A percentile compares a stretch with the other conserved stretches of the same genome.
phyloP scores from a whole-genome alignment of 1,284 basidiomycete genomes.

The Malassezia vespertilionis region DNA sequence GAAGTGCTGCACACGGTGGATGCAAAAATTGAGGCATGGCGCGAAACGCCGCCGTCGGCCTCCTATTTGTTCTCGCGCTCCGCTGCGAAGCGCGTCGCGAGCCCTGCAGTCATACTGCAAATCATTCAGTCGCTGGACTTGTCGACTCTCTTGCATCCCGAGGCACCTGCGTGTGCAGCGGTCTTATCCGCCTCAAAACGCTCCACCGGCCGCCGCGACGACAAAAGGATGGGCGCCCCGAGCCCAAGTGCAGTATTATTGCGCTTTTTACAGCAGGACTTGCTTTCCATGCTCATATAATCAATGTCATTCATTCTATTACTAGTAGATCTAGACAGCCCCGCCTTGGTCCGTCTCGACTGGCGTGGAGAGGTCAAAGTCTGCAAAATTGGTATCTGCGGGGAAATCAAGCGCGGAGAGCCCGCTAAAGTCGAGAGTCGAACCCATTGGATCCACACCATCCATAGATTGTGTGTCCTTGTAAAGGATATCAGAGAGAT shows the following conservation, averaged over 20 bases:
- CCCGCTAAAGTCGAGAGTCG: background rate
- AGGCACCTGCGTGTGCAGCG: slow-evolving; percentile 7
- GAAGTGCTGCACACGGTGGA: slow-evolving; percentile 26
- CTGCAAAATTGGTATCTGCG: background rate
- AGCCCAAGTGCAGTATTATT: slow-evolving; percentile 6
- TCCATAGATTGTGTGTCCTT: background rate
- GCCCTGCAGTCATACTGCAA: slow-evolving; percentile 19
- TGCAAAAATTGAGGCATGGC: slow-evolving; percentile 21
- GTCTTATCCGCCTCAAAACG: too few relatives aligned
- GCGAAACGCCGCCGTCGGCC: background rate
- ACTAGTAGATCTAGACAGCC: background rate
- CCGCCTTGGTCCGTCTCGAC: too few relatives aligned
- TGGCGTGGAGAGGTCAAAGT: background rate
- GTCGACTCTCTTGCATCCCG: slow-evolving; percentile 19
- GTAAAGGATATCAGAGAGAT: background rate
- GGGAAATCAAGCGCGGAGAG: slow-evolving; percentile 4
- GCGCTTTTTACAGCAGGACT: slow-evolving; percentile 11
- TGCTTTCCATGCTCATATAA: slow-evolving; percentile 4
- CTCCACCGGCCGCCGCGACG: background rate
- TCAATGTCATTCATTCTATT: slow-evolving; percentile 5
- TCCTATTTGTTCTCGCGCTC: slow-evolving; percentile 13
- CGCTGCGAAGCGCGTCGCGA: slow-evolving; percentile 16
- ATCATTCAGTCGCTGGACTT: slow-evolving; percentile 29
- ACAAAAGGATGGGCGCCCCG: background rate
- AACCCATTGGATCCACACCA: background rate